Evolutionary conservation across 192 early-diverging fungal genomes (phyloP).

Genomic region (Dimargaris cristalligena): DNA sequence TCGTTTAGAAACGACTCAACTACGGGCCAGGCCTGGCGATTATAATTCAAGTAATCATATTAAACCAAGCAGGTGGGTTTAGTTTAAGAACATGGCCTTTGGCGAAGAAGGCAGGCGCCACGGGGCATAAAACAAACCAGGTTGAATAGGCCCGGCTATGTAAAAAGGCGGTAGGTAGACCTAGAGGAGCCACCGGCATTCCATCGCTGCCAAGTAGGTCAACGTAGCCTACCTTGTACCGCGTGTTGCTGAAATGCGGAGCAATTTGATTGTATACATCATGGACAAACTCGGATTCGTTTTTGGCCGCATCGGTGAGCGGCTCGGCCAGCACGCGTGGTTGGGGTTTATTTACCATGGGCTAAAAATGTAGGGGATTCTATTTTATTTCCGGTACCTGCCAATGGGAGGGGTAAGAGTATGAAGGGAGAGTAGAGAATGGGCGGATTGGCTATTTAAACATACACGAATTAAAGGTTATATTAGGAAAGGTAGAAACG

Average conservation of each 20-base stretch:
- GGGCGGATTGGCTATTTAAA: too few relatives aligned
- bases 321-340: neutral
- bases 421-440: too few relatives aligned
- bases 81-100: too few relatives aligned
- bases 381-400: too few relatives aligned
- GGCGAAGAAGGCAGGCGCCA: too few relatives aligned
- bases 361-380: neutral
- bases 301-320: conserved; percentile 11
- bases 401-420: too few relatives aligned
- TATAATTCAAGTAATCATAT: too few relatives aligned
- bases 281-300: conserved; percentile 76
- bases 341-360: conserved; percentile 4
- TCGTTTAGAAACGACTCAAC: conserved; percentile 63
- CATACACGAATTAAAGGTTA: too few relatives aligned
- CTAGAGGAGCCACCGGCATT: conserved; percentile 6
- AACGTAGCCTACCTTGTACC: conserved; percentile 65
- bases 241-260: conserved; percentile 78
- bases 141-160: neutral
- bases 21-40: conserved; percentile 76
- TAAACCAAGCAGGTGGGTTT: too few relatives aligned
- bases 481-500: too few relatives aligned
- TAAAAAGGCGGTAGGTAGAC: neutral
- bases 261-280: conserved; percentile 86
- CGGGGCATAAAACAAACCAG: neutral
- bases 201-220: too few relatives aligned